Evolutionary conservation across 352 stramenopile species (phyloP), one percentile per base, ranked within the genome.

Genomic region (Phytophthora hibernalis): DNA sequence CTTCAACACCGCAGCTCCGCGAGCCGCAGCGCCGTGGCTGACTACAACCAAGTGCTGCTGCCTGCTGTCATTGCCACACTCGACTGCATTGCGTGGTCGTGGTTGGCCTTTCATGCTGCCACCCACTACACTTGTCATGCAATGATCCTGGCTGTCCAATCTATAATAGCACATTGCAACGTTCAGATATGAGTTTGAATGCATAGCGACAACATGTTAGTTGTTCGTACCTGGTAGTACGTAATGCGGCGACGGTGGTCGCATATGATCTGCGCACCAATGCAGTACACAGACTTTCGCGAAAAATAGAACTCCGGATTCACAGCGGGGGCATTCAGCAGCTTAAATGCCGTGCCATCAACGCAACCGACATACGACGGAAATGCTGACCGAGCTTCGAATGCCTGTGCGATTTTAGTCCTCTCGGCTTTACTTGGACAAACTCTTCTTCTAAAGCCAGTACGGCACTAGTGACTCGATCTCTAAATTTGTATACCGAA

Each of bases 251-350:
- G 33, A 12, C 49, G 49, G 30, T 20, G 49, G 13, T 20, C 49
- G 9, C 49, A 55, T 33, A 55, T 44, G 16, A 55, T 45, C 24
- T 55, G 49, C 10, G 49, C 31, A 18, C 31, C 31, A 8, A 55
- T 33, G 21, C 30, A 55, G 26, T 45, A 55, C 26, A 31, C 49
- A 7, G 30, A 55, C 20, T 45, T 45, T 15, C 49, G 16, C 6
- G 49, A 40, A 55, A 44, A 55, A 44, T 55, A 55, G 21, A 28
- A 55, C 31, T 43, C 4, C 33, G 31, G 30, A 13, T 55, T 55
- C 12, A 18, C 8, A n/a, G 49, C 21, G 11, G 49, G 31, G 18
- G 49, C 33, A 40, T 40, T 15, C 33, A 40, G 9, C 12, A 40
- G 33, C 4, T 40, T 40, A 40, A 40, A 40, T 12, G 33, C n/a